Evolutionary conservation across 352 stramenopile species (phyloP).

Genomic region (Phytophthora pluvialis): DNA sequence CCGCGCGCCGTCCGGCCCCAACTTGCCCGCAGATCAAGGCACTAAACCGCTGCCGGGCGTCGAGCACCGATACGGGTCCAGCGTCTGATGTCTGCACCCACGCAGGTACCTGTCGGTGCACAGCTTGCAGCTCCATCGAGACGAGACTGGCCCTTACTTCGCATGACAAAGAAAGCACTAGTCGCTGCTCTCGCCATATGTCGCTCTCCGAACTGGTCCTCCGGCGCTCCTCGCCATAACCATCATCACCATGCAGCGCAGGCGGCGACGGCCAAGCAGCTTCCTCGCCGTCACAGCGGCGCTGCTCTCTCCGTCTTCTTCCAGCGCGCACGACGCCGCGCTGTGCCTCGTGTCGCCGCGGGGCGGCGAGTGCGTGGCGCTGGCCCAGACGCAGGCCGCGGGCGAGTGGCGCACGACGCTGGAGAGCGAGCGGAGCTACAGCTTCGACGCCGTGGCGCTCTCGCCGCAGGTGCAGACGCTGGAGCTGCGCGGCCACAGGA

Average conservation of each 20-base stretch:
- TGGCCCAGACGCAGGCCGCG: not conserved
- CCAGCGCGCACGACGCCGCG: not conserved
- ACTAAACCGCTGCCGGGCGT: constrained; percentile 4
- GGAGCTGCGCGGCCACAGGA: constrained; percentile 21
- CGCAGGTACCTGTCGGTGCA: not conserved
- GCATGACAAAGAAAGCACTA: constrained; percentile 26
- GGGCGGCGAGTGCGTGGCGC: constrained; percentile 14
- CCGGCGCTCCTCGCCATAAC: constrained; percentile 6
- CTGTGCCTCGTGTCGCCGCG: constrained; percentile 17
- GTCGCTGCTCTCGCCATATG: constrained; percentile 24
- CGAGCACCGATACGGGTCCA: constrained; percentile 4
- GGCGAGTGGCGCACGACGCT: constrained; percentile 29
- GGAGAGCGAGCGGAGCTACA: constrained; percentile 4
- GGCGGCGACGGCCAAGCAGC: constrained; percentile 18
- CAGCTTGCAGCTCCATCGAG: constrained; percentile 5
- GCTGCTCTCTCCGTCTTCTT: constrained; percentile 12
- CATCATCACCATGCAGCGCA: constrained; percentile 27
- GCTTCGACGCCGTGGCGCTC: constrained; percentile 11
- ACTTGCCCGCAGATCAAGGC: constrained; percentile 24
- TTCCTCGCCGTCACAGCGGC: constrained; percentile 7
- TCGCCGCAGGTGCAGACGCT: constrained; percentile 19
- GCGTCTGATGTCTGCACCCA: not conserved
- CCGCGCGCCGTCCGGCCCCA: constrained; percentile 1
- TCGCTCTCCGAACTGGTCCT: constrained; percentile 23
- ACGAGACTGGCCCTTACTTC: constrained; percentile 8